These are phyloP conservation scores for Urostyla sp. DNA, from an alignment of 73 alveolate genomes.

Conservation along the genomic window DNA sequence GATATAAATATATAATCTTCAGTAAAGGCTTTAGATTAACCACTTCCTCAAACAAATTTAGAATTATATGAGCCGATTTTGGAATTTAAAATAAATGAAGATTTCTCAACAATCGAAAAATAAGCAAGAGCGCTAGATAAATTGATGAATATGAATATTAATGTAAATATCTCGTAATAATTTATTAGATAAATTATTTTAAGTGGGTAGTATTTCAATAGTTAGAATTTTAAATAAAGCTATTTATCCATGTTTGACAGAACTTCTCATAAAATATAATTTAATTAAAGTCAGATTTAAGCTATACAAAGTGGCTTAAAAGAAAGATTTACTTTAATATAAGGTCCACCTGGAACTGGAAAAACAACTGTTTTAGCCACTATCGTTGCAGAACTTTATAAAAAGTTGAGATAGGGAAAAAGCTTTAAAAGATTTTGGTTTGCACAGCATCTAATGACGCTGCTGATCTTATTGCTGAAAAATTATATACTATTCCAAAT, in stretches of 20 bases:
- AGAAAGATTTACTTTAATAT: background rate
- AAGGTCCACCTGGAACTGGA: conserved; percentile 21
- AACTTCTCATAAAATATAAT: background rate
- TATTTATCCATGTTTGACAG: background rate
- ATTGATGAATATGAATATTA: background rate
- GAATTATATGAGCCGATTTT: background rate
- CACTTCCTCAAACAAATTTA: background rate
- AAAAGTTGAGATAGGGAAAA: background rate
- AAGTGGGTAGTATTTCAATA: background rate
- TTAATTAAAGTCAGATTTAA: background rate
- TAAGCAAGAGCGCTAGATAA: background rate
- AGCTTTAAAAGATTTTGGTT: background rate
- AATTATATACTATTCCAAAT: background rate
- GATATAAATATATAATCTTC: conserved; percentile 5
- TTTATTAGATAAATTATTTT: background rate
- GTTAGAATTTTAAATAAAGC: background rate
- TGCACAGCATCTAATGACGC: conserved; percentile 2
- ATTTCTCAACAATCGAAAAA: background rate
- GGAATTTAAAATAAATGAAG: background rate
- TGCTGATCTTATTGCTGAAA: conserved; percentile 1
- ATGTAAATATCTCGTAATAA: background rate
- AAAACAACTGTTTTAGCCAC: background rate
- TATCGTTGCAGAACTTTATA: background rate
- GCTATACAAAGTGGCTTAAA: background rate
- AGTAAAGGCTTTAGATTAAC: background rate